Percentiles rank a stretch among this genome's conserved stretches.
These are phyloP conservation scores for Sanghuangporus weigelae DNA, from an alignment of 1,284 basidiomycete species.

Conservation along the genomic window DNA sequence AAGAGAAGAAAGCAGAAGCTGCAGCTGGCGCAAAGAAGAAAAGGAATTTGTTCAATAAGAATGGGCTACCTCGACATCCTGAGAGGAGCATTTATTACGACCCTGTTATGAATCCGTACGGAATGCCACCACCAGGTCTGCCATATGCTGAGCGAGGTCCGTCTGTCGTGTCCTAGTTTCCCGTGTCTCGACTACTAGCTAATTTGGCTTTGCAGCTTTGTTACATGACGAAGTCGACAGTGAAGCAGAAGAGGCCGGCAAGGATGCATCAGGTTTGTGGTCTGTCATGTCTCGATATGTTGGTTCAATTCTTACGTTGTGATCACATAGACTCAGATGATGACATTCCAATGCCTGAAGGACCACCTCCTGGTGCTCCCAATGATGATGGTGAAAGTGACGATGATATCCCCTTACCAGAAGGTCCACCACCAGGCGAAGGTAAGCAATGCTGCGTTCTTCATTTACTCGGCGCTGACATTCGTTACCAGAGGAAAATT, in stretches of 20 bases:
- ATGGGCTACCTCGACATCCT: conserved; percentile 79
- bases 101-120: conserved; percentile 88
- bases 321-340: conserved; percentile 44
- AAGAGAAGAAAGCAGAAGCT: conserved; percentile 18
- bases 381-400: conserved; percentile 5
- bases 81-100: conserved; percentile 92
- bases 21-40: conserved; percentile 36
- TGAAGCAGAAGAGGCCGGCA: conserved; percentile 42
- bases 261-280: conserved; percentile 26
- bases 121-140: conserved; percentile 96
- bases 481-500: background rate
- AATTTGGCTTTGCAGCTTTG: conserved; percentile 38
- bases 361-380: conserved; percentile 53
- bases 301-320: background rate
- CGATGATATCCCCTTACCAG: conserved; percentile 1
- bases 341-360: conserved; percentile 84
- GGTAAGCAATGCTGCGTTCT: conserved; percentile 6
- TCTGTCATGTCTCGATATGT: background rate
- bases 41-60: conserved; percentile 71
- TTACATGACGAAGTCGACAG: conserved; percentile 58
- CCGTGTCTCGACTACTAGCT: background rate
- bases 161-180: conserved; percentile 26
- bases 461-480: background rate
- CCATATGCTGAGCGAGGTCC: conserved; percentile 83
- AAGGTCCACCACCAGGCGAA: conserved; percentile 17